A percentile compares a stretch with the other conserved stretches of the same genome.
These are phyloP conservation scores for Botrytis fragariae DNA, from an alignment of 2,329 filamentous ascomycete species.

Conservation along the genomic window DNA sequence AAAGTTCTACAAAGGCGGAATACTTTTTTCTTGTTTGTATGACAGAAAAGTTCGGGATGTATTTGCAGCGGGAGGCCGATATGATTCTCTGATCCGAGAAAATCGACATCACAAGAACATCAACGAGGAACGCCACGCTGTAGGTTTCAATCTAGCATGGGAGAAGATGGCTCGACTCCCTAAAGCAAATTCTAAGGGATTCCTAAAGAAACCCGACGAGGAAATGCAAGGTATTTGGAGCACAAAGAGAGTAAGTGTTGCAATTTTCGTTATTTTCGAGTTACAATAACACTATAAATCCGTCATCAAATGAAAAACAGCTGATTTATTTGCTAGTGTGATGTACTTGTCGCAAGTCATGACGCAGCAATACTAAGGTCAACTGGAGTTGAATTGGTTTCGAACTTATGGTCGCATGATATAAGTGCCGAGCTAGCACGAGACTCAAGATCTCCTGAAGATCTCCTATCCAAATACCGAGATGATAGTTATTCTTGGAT, in stretches of 20 bases:
- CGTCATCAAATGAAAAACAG: not conserved
- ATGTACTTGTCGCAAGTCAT: conserved; percentile 87
- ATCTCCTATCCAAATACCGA: conserved; percentile 71
- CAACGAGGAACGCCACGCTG: conserved; percentile 70
- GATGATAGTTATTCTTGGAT: conserved; percentile 83
- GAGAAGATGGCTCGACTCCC: conserved; percentile 63
- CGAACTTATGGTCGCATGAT: conserved; percentile 75
- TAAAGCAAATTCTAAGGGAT: conserved; percentile 50
- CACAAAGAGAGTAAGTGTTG: conserved; percentile 59
- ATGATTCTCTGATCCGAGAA: conserved; percentile 84
- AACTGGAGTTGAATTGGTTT: conserved; percentile 72
- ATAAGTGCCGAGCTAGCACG: conserved; percentile 86
- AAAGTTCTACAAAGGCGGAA: conserved; percentile 79
- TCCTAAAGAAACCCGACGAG: conserved; percentile 68
- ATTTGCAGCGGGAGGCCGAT: conserved; percentile 89
- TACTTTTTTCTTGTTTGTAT: conserved; percentile 88
- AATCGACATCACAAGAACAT: conserved; percentile 69
- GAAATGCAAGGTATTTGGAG: conserved; percentile 60
- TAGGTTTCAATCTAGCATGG: conserved; percentile 89
- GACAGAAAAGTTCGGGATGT: conserved; percentile 82
- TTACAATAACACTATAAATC: not conserved
- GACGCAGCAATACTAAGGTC: conserved; percentile 73
- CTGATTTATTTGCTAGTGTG: conserved; percentile 56
- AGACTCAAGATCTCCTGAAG: conserved; percentile 75
- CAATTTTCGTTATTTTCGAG: conserved; percentile 17